Evolutionary conservation across 148 eudicot species (phyloP), one percentile per base, ranked within the genome.

Genomic region (Fallopia convolvulus): DNA sequence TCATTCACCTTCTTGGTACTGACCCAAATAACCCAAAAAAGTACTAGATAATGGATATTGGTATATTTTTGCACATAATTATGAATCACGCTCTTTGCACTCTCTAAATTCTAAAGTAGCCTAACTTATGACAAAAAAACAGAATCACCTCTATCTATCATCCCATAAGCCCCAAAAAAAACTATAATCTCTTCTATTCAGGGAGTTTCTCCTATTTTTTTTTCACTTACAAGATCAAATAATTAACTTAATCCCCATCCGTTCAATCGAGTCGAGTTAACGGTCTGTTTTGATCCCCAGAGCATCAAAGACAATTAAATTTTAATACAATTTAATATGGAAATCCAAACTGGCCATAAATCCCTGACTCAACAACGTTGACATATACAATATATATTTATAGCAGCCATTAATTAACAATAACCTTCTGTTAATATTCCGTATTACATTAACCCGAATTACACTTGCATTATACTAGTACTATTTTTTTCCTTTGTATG

Each of bases 1-100:
- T 58, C 66, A 58, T 23, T 61, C 70, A 61, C 70, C 12, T 61
- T 30, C 70, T 61, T 61, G 70, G 17, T 30, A 61, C 70, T 36
- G 0, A 10, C 30, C 20, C 33, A 58, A 17, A 58, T 23, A 21
- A n/a, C 14, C 14, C 3, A 58, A 21, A 58, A 23, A 17, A 2
- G 32, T 23, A 33, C 13, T 20, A 8, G 3, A 7, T 8, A 23
- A 1, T 5, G n/a, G 18, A 55, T 1, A 55, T 55, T 55, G 60
- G n/a, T n/a, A 55, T 55, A 55, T 55, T n/a, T 55, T 17, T 5
- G 21, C 21, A 18, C 60, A 55, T 55, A 58, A 20, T 23, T 23
- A 58, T 23, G 66, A 8, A 20, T 2, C 4, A 9, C 15, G 5
- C 3, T 44, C 47, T 44, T 44, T 44, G 47, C 36, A 5, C 13